Evolutionary conservation across 768 basidiomycete species (phyloP), one percentile per base, ranked within the genome.

Genomic region (Fibroporia radiculosa): DNA sequence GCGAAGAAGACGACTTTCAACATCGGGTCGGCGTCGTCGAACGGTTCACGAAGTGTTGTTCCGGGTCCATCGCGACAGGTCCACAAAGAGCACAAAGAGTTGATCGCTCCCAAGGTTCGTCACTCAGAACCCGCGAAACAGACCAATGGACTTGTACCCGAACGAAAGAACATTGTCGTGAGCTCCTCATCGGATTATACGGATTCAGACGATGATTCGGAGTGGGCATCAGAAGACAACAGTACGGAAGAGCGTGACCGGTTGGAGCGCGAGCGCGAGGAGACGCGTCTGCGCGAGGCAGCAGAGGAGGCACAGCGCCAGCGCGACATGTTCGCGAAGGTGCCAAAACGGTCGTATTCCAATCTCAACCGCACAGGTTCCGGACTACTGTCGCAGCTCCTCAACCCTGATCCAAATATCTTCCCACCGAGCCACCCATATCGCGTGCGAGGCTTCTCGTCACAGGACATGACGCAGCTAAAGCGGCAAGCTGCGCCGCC

Each of bases 281-380:
- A 66, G 48, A 56, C 56, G 41, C 62, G 62, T 12, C 52, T 74
- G 14, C 68, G 61, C 5, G 71, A 77, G 41, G 84, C 83, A 4
- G 81, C 77, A 0, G 54, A 75, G 47, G 82, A 85, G 57, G 78
- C 69, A 1, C 74, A 77, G 55, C 73, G 77, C 14, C 75, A 82
- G 52, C 73, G 75, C 23, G 83, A 90, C 12, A 68, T 90, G 69
- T 83, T 85, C 55, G 71, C 74, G 49, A 88, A 89, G 63, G 70
- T 80, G 12, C 84, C 84, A 1, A 71, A 75, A 41, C 64, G 73
- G 23, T 82, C 78, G 25, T 84, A 83, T 57, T 73, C 75, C 42
- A 78, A 78, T 48, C 61, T 73, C 59, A 78, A 60, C 56, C 78
- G 62, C 42, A 67, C 72, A 8, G 62, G 66, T 37, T 74, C 73